Percentiles rank a stretch among this genome's conserved stretches.
Conservation (phyloP, 192 early-diverging fungal genomes). For the Spizellomyces sp. region DNA sequence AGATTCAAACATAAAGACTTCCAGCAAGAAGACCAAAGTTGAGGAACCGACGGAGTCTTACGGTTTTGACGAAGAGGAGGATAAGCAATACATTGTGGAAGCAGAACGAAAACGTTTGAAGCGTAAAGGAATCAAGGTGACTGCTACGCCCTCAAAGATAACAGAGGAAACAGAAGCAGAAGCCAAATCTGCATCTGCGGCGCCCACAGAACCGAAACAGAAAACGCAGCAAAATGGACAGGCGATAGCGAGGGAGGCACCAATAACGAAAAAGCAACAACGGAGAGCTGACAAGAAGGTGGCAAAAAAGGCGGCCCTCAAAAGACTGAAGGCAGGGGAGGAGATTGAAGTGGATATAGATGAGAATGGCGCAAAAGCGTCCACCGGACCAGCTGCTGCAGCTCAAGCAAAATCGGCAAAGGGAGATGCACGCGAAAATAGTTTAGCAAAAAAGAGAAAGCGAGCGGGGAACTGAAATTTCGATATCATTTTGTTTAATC, state of each 20-base stretch:
- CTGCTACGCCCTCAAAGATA: neutral
- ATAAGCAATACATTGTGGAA: constrained; percentile 52
- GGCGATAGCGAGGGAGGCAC: constrained; percentile 8
- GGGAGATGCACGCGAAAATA: too few relatives aligned
- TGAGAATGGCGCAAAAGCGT: neutral
- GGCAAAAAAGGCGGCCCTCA: constrained; percentile 37
- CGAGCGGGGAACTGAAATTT: too few relatives aligned
- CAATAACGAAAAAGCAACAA: constrained; percentile 3
- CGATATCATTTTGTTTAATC: too few relatives aligned
- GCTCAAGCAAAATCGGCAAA: too few relatives aligned
- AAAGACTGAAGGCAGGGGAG: constrained; percentile 29
- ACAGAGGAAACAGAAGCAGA: too few relatives aligned
- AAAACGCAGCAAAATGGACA: too few relatives aligned
- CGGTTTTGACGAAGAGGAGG: constrained; percentile 66
- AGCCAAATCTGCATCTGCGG: constrained; percentile 9
- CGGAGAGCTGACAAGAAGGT: constrained; percentile 40
- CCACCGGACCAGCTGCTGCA: neutral
- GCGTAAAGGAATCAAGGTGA: constrained; percentile 47
- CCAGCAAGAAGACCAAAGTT: constrained; percentile 33
- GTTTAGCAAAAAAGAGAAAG: too few relatives aligned
- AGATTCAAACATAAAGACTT: constrained; percentile 11
- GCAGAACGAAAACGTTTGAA: constrained; percentile 45
- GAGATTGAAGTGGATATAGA: constrained; percentile 23
- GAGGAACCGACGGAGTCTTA: constrained; percentile 33
- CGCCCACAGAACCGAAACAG: neutral